These are phyloP conservation scores for Takashimella tepidaria DNA, from an alignment of 1,284 basidiomycete genomes.

Conservation along the genomic window DNA sequence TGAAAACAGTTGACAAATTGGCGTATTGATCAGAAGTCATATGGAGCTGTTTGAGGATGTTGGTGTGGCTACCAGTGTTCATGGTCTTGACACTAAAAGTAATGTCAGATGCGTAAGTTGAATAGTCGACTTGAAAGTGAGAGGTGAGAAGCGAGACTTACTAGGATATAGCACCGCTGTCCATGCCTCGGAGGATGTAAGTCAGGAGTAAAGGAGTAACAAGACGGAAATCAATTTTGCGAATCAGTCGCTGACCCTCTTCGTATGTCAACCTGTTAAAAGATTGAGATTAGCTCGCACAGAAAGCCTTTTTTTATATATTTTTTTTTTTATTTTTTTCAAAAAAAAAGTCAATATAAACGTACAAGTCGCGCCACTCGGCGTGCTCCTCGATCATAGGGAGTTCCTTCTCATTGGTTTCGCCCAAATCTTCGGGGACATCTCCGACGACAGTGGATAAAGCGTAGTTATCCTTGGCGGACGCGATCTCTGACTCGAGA, in stretches of 20 bases:
- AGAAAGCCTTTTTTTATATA: background rate
- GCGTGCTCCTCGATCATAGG: background rate
- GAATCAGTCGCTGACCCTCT: slow-evolving; percentile 1
- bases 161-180: slow-evolving; percentile 3
- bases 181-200: slow-evolving; percentile 3
- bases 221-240: slow-evolving; percentile 1
- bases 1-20: slow-evolving; percentile 20
- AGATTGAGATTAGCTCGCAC: background rate
- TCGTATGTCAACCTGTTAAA: background rate
- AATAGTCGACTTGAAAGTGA: background rate
- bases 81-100: slow-evolving; percentile 16
- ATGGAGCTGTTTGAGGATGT: slow-evolving; percentile 25
- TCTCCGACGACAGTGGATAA: background rate
- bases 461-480: background rate
- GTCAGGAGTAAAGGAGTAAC: background rate
- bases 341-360: too few species aligned
- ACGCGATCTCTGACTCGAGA: background rate
- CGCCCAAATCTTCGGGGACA: background rate
- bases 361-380: slow-evolving; percentile 4
- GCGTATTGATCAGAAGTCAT: slow-evolving; percentile 26
- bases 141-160: background rate
- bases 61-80: slow-evolving; percentile 15
- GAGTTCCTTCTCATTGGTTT: background rate
- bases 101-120: background rate
- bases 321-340: background rate